Base-by-base conservation (phyloP, 345 rosid genomes). In the Limnanthes douglasii region DNA sequence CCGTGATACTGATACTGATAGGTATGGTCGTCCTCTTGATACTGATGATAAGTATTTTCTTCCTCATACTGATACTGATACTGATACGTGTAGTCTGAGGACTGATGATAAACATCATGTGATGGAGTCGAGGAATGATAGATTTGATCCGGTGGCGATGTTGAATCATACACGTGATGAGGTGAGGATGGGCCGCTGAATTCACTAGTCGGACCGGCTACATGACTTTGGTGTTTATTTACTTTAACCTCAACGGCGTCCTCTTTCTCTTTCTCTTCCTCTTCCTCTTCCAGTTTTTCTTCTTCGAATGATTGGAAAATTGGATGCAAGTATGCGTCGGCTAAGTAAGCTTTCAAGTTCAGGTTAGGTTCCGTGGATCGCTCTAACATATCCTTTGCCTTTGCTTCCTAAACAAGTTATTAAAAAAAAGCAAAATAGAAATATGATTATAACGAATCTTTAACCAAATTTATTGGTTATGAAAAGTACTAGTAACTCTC, bases 311-410 rank as follows among this genome's bases (percentile, higher is more conserved):
- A 50, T 8, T 36, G 82, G 70, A 90, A 90, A 59, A 90, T 90
- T 0, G 94, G 94, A 43, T 84, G 98, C 65, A 79, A 45, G 72
- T 84, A 90, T 7, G 98, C 96, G 44, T 90, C 96, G 2, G 86
- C 81, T 37, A 90, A 54, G 61, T 66, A 75, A 0, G 86, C 72
- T 48, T 69, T 70, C 41, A 77, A 44, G 65, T 70, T 72, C 26
- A 70, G 12, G 15, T 63, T 67, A 4, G 78, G 61, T 48, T 79
- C 92, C 9, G 66, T 55, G 5, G 70, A 60, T 33, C 31, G 61
- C 34, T 80, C 98, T 24, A 34, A 16, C 14, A 64, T 37, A 50
- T 90, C 98, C 56, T 80, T 90, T 4, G 71, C 72, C 94, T 77
- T 75, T 31, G 98, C 98, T 41, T 90, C 98, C 98, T 90, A 84